These are phyloP conservation scores for Aspergillus sp. DNA, from an alignment of 2,329 filamentous ascomycete genomes.

Conservation along the genomic window DNA sequence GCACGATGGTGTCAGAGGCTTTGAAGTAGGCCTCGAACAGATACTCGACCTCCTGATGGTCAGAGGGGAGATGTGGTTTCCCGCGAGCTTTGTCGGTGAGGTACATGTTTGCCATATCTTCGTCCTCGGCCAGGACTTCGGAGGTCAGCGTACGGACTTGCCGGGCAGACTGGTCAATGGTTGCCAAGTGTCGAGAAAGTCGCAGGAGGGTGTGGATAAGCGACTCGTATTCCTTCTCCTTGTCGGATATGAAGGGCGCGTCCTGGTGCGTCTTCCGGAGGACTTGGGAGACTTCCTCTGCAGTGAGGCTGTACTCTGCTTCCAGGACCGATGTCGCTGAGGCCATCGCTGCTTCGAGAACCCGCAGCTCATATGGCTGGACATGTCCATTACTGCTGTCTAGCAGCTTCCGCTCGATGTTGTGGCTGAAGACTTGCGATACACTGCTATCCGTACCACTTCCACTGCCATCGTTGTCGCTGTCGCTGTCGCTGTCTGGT, in stretches of 20 bases:
- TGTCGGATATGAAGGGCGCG: neutral
- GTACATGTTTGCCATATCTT: constrained; percentile 40
- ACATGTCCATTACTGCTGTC: neutral
- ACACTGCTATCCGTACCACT: neutral
- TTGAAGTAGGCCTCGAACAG: constrained; percentile 40
- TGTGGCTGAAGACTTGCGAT: neutral
- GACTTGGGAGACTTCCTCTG: constrained; percentile 13
- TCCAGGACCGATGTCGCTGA: constrained; percentile 35
- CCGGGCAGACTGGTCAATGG: constrained; percentile 33
- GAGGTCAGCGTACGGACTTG: constrained; percentile 35
- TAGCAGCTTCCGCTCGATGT: neutral
- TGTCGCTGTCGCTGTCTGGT: neutral
- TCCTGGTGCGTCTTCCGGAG: constrained; percentile 10
- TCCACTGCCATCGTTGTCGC: neutral
- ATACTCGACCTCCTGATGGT: constrained; percentile 41
- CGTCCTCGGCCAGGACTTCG: constrained; percentile 36
- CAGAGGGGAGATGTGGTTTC: constrained; percentile 26
- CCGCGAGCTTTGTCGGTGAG: constrained; percentile 32
- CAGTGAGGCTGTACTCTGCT: constrained; percentile 29
- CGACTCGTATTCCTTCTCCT: neutral
- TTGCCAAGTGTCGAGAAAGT: constrained; percentile 21
- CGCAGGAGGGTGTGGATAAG: neutral
- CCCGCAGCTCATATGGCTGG: constrained; percentile 35
- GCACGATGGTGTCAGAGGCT: constrained; percentile 33
- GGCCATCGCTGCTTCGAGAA: constrained; percentile 36